phyloP scores from a whole-genome alignment of 164 flowering plant genomes.

The Euptelea pleiosperma region DNA sequence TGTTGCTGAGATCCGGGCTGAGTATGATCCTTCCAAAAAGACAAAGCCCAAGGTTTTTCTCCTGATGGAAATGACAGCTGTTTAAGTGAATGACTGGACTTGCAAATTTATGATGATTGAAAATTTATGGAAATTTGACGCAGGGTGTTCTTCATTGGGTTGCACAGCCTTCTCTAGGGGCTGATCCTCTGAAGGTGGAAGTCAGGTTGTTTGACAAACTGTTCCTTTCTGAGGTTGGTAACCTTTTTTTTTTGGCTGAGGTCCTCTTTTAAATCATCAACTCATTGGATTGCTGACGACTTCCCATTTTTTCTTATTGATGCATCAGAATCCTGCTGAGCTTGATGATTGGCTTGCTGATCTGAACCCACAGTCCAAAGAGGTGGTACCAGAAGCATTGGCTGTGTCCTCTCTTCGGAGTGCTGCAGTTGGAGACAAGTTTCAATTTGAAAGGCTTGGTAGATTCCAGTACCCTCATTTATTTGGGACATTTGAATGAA shows the following conservation, averaged over 20 bases:
- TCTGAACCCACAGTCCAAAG: constrained; percentile 77
- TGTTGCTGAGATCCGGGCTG: constrained; percentile 75
- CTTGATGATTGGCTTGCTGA: constrained; percentile 83
- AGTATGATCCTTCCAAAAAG: constrained; percentile 79
- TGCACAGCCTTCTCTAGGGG: constrained; percentile 75
- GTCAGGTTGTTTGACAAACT: constrained; percentile 85
- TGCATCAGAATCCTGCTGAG: constrained; percentile 81
- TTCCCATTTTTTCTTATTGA: constrained; percentile 3
- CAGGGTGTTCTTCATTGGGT: constrained; percentile 99
- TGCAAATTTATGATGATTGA: not conserved
- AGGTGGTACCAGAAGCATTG: constrained; percentile 61
- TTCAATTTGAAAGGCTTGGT: constrained; percentile 97
- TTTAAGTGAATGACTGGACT: not conserved
- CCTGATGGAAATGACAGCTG: not conserved
- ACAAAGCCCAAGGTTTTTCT: constrained; percentile 79
- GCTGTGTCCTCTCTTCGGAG: constrained; percentile 54
- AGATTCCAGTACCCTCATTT: constrained; percentile 18
- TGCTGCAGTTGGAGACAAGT: constrained; percentile 66
- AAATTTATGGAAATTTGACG: constrained; percentile 7
- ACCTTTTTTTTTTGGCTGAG: not conserved
- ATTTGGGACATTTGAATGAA: too few species aligned
- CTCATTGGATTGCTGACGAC: not conserved
- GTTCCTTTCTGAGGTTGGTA: constrained; percentile 76
- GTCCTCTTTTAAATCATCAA: not conserved
- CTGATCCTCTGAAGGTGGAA: constrained; percentile 80